Base-by-base conservation (phyloP, 495 filamentous ascomycete genomes). In the Talaromyces wortmannii region DNA sequence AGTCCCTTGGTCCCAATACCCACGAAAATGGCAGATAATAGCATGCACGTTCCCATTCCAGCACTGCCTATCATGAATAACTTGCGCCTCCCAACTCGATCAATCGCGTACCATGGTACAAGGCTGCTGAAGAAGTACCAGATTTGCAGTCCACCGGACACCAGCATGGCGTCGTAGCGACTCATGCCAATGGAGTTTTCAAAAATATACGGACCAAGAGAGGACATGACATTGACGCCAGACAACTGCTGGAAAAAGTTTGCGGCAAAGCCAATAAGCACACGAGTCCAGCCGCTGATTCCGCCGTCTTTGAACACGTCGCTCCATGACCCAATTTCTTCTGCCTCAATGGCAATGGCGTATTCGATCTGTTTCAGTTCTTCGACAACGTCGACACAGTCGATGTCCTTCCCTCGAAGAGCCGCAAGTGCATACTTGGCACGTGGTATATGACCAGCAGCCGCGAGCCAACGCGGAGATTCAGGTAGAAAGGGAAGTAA, bases 391-490 rank as follows among this genome's bases (percentile, higher is more conserved):
- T 30, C 56, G 0, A 33, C 12, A 33, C 55, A 52, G 31, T 61
- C 52, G 31, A 55, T 51, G 16, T 52, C 48, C 16, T 51, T 44
- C 31, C 46, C 59, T 13, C 59, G 56, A 13, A 61, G 55, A 6
- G 59, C 59, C 16, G 59, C 59, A 31, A 86, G 76, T 2, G 82
- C 81, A 62, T 86, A 79, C 55, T 83, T 71, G 6, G 69, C 71
- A 2, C 80, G 71, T 2, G 75, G 80, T 5, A 80, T 77, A 53
- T 84, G 73, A 56, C 78, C 74, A 48, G 76, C 77, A 3, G 67
- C 69, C 32, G 64, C 65, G 6, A 69, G 61, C 65, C 68, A 74
- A 15, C 70, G 56, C 0, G 70, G 70, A 30, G 60, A 62, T 50
- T 64, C 59, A 10, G 60, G 61, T 3, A 63, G 58, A 18, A 57